These are phyloP conservation scores for Candida adriatica DNA, from an alignment of 805 yeast species.

Conservation along the genomic window DNA sequence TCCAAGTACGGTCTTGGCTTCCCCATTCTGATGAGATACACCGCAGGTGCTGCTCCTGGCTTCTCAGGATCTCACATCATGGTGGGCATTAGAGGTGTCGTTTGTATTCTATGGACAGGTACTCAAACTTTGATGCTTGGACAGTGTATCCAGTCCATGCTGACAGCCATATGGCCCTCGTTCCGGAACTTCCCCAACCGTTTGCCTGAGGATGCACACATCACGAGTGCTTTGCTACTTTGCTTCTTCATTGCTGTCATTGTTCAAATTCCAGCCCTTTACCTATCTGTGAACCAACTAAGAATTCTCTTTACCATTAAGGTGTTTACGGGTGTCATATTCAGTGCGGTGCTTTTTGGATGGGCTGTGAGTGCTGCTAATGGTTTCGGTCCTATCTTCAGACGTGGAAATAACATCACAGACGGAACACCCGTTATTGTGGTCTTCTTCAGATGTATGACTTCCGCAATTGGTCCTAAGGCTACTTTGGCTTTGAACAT, in stretches of 20 bases:
- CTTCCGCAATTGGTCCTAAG: constrained; percentile 28
- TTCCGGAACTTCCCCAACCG: constrained; percentile 30
- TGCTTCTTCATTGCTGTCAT: constrained; percentile 29
- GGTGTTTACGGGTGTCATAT: constrained; percentile 25
- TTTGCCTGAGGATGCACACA: constrained; percentile 14
- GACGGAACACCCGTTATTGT: constrained; percentile 20
- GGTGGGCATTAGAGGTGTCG: constrained; percentile 27
- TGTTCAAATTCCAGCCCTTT: constrained; percentile 28
- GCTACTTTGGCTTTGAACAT: too few species aligned
- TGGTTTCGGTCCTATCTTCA: constrained; percentile 23
- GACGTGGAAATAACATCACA: constrained; percentile 16
- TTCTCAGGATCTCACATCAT: constrained; percentile 27
- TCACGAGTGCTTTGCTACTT: constrained; percentile 26
- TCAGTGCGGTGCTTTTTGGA: constrained; percentile 27
- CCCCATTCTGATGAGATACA: constrained; percentile 27
- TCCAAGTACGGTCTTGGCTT: constrained; percentile 31
- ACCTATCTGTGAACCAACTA: constrained; percentile 28
- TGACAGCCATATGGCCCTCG: constrained; percentile 53
- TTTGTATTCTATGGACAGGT: constrained; percentile 53
- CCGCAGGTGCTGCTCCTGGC: constrained; percentile 30
- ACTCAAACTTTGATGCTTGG: constrained; percentile 73
- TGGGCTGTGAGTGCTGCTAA: constrained; percentile 26
- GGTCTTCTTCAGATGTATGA: constrained; percentile 22
- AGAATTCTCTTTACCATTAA: constrained; percentile 29
- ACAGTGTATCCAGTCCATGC: constrained; percentile 62